These are phyloP conservation scores for Scedosporium dehoogii DNA, from an alignment of 2,329 filamentous ascomycete species.

Conservation along the genomic window DNA sequence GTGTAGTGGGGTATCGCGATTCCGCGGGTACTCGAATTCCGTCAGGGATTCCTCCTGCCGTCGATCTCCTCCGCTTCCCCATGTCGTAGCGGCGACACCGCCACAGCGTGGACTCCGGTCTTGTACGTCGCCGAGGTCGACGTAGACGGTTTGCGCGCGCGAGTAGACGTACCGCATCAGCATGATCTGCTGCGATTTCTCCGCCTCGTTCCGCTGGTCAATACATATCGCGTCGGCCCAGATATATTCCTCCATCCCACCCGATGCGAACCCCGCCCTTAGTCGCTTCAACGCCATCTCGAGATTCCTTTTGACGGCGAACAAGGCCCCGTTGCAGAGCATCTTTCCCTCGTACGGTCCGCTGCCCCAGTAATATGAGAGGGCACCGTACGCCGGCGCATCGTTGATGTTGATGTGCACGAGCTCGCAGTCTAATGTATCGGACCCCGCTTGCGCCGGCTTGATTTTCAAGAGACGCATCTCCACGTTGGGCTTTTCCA, in stretches of 20 bases:
- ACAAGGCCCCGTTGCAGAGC: not conserved
- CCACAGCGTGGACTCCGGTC: not conserved
- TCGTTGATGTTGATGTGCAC: not conserved
- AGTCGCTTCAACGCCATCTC: not conserved
- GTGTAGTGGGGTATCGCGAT: not conserved
- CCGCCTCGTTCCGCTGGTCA: constrained; percentile 15
- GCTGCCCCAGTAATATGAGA: constrained; percentile 7
- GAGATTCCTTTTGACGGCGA: not conserved
- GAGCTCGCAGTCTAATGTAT: not conserved
- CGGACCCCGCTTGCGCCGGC: not conserved
- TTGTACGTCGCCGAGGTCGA: not conserved
- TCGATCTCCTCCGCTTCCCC: not conserved
- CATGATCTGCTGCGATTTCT: constrained; percentile 16
- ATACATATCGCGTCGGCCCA: constrained; percentile 10
- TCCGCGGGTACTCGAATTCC: not conserved
- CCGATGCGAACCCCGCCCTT: not conserved
- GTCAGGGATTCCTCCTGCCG: not conserved
- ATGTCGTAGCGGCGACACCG: not conserved
- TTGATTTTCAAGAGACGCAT: constrained; percentile 1
- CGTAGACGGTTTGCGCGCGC: constrained; percentile 6
- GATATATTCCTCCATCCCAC: constrained; percentile 15
- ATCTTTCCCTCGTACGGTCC: not conserved
- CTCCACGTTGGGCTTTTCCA: not conserved
- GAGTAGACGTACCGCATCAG: constrained; percentile 17
- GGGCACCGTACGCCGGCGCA: not conserved